phyloP scores from a whole-genome alignment of 2,329 filamentous ascomycete genomes.

The Cordyceps javanica region DNA sequence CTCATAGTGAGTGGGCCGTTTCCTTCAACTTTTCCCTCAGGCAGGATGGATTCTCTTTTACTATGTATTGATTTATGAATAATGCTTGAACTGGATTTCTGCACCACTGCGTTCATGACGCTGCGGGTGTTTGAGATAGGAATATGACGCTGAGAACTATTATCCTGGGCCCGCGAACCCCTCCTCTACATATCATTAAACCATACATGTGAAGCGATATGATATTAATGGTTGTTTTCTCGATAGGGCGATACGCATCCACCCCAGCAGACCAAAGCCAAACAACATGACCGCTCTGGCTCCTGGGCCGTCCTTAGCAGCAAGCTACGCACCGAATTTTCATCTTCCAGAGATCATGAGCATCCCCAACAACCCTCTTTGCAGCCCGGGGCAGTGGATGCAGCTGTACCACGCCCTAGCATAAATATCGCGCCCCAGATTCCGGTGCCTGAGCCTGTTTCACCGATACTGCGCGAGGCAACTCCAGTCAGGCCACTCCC shows the following conservation, averaged over 20 bases:
- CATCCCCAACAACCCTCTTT: conserved; percentile 10
- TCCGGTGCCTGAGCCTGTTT: conserved; percentile 25
- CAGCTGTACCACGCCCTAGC: not conserved
- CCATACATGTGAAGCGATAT: conserved; percentile 21
- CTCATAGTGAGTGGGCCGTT: conserved; percentile 17
- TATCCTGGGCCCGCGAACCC: conserved; percentile 17
- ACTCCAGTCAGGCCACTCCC: not conserved
- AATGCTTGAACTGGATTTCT: conserved; percentile 22
- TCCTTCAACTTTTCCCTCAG: conserved; percentile 14
- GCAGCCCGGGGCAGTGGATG: not conserved
- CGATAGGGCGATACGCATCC: conserved; percentile 31
- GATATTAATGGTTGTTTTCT: conserved; percentile 31
- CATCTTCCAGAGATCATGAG: not conserved
- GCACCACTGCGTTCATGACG: conserved; percentile 27
- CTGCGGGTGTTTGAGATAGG: conserved; percentile 35
- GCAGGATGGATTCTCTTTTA: conserved; percentile 12
- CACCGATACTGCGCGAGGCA: conserved; percentile 24
- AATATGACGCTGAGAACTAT: conserved; percentile 32
- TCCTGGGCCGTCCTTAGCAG: conserved; percentile 39
- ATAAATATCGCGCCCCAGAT: conserved; percentile 16
- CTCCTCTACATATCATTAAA: conserved; percentile 16
- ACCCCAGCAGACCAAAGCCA: conserved; percentile 28
- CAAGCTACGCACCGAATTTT: conserved; percentile 21
- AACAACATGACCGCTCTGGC: conserved; percentile 35
- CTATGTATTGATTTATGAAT: conserved; percentile 11